Conservation (phyloP, 1,139 yeast genomes). For the Hemisphaericaspora lyxosophila region DNA sequence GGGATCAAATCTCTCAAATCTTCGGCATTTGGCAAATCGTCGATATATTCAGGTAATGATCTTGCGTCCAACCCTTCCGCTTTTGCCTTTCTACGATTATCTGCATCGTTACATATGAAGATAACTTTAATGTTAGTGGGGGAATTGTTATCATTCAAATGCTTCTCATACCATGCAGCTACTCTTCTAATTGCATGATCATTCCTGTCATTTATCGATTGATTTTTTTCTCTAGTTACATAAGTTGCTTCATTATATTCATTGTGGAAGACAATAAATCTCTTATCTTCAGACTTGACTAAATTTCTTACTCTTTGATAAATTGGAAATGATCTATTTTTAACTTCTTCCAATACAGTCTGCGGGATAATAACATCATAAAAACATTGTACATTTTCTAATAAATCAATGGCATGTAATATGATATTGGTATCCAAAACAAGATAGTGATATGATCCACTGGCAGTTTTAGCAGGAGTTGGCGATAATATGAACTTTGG, state of each 20-base stretch:
- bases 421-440: conserved; percentile 89
- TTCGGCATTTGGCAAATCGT: conserved; percentile 70
- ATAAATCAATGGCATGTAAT: conserved; percentile 81
- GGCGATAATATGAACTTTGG: conserved; percentile 53
- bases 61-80: conserved; percentile 54
- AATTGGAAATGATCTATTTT: conserved; percentile 83
- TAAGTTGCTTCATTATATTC: conserved; percentile 80
- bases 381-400: conserved; percentile 77
- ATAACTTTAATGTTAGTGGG: conserved; percentile 49
- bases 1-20: conserved; percentile 83
- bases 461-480: conserved; percentile 42
- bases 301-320: conserved; percentile 81
- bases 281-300: conserved; percentile 73
- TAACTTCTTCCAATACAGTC: conserved; percentile 89
- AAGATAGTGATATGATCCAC: conserved; percentile 60
- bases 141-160: conserved; percentile 45
- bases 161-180: conserved; percentile 69
- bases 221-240: conserved; percentile 61
- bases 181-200: conserved; percentile 86
- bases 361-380: conserved; percentile 92
- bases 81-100: conserved; percentile 60
- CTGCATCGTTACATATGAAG: conserved; percentile 75
- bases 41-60: conserved; percentile 65
- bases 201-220: conserved; percentile 84
- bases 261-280: conserved; percentile 90